These are phyloP conservation scores for Aureobasidium sp. DNA, from an alignment of 2,329 filamentous ascomycete species.

Conservation along the genomic window DNA sequence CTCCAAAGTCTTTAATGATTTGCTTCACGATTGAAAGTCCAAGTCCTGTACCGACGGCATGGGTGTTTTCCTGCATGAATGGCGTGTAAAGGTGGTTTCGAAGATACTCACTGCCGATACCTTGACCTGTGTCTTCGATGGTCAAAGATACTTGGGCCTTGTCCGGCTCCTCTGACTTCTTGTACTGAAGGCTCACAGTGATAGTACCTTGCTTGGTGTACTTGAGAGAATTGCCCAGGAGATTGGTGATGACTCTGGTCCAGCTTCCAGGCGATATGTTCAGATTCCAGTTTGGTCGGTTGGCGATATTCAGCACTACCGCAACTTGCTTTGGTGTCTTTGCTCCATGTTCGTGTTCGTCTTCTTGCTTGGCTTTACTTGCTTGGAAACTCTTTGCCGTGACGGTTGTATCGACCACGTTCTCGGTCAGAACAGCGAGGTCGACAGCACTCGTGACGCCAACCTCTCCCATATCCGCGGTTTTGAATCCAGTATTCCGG, in stretches of 20 bases:
- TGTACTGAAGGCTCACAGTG: slow-evolving; percentile 17
- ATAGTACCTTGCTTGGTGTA: slow-evolving; percentile 35
- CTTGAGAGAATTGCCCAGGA: slow-evolving; percentile 41
- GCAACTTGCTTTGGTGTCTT: slow-evolving; percentile 21
- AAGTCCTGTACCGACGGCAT: slow-evolving; percentile 26
- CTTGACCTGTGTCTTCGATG: slow-evolving; percentile 25
- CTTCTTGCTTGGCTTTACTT: background rate
- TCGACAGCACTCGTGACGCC: slow-evolving; percentile 15
- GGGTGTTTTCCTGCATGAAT: slow-evolving; percentile 27
- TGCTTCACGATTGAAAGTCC: slow-evolving; percentile 27
- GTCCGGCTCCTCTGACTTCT: background rate
- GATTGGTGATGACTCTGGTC: slow-evolving; percentile 38
- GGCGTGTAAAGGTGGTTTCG: slow-evolving; percentile 23
- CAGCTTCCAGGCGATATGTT: slow-evolving; percentile 35
- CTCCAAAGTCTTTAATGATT: slow-evolving; percentile 21
- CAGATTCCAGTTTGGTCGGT: slow-evolving; percentile 31
- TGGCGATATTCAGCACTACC: slow-evolving; percentile 32
- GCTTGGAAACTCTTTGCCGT: slow-evolving; percentile 12
- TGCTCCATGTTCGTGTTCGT: slow-evolving; percentile 2
- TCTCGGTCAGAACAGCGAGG: slow-evolving; percentile 20
- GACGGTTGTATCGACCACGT: slow-evolving; percentile 14
- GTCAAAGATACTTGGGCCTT: slow-evolving; percentile 10
- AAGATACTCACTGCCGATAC: slow-evolving; percentile 25
- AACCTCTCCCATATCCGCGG: slow-evolving; percentile 11
- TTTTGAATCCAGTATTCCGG: slow-evolving; percentile 4